These are phyloP conservation scores for Plantago coronopus DNA, from an alignment of 305 asterid genomes.

Conservation along the genomic window DNA sequence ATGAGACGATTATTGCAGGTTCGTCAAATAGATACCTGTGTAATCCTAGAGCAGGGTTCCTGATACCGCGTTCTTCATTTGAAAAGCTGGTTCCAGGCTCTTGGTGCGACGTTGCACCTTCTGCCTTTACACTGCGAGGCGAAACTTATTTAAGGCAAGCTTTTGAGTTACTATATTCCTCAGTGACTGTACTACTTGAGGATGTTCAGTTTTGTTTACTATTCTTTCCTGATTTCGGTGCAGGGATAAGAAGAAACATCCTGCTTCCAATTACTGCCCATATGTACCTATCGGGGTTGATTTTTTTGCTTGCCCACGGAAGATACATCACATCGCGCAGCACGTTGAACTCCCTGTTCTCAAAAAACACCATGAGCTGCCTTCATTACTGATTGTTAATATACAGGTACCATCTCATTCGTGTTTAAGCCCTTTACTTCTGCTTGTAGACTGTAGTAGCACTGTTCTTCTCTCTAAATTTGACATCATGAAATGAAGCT, in stretches of 20 bases:
- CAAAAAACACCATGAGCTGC: conserved; percentile 45
- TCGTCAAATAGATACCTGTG: conserved; percentile 37
- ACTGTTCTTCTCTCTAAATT: not conserved
- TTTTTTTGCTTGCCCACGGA: conserved; percentile 56
- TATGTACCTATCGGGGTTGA: conserved; percentile 72
- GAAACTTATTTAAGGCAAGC: conserved; percentile 71
- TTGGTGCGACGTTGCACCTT: conserved; percentile 69
- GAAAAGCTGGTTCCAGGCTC: conserved; percentile 44
- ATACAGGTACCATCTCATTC: conserved; percentile 50
- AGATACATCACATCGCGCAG: conserved; percentile 78
- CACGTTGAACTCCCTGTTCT: conserved; percentile 60
- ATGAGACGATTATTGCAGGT: conserved; percentile 28
- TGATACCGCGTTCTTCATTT: conserved; percentile 35
- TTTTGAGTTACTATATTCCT: conserved; percentile 1
- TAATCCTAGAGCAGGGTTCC: conserved; percentile 55
- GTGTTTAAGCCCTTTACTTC: not conserved
- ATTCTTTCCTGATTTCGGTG: conserved; percentile 15
- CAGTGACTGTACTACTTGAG: not conserved
- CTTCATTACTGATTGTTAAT: conserved; percentile 65
- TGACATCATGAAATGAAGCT: not conserved
- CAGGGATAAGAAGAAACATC: conserved; percentile 75
- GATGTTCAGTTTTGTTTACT: not conserved
- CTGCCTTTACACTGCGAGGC: conserved; percentile 76
- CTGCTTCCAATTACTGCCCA: conserved; percentile 67
- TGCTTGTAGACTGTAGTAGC: too few relatives aligned